phyloP scores from a whole-genome alignment of 306 rosid species.

The Fagus sylvatica region DNA sequence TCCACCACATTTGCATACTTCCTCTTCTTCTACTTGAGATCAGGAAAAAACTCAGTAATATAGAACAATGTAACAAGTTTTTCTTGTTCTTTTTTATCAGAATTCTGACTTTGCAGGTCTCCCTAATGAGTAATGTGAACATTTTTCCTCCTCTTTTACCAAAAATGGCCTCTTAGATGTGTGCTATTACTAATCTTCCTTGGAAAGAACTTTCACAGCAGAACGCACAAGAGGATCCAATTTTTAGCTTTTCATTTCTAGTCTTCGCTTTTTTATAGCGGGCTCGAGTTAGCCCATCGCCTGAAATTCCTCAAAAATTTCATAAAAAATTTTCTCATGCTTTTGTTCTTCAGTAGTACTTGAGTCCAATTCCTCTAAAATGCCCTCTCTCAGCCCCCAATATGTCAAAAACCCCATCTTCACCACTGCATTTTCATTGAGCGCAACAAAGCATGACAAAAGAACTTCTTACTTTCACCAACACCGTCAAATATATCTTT shows the following conservation, averaged over 20 bases:
- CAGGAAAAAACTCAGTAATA: slow-evolving; percentile 25
- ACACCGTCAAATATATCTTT: neutral
- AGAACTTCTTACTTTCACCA: accelerated
- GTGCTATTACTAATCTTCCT: too few species aligned
- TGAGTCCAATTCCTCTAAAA: neutral
- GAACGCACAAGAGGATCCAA: slow-evolving; percentile 35
- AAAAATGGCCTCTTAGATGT: too few species aligned
- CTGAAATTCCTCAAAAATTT: neutral
- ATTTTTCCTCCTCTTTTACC: neutral
- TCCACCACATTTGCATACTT: too few species aligned
- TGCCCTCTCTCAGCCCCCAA: slow-evolving; percentile 31
- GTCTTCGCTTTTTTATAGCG: neutral
- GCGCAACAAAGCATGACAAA: slow-evolving; percentile 12
- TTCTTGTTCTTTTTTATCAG: neutral
- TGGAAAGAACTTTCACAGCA: slow-evolving; percentile 4
- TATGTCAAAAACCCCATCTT: slow-evolving; percentile 30
- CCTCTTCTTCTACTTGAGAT: slow-evolving; percentile 24
- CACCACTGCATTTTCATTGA: slow-evolving; percentile 20
- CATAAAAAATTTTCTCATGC: neutral
- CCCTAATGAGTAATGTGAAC: accelerated
- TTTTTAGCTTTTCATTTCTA: neutral
- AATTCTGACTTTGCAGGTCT: accelerated
- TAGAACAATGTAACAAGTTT: neutral
- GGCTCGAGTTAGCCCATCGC: slow-evolving; percentile 29
- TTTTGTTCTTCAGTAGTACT: too few species aligned